These are phyloP conservation scores for Haplosporangium gracile DNA, from an alignment of 192 early-diverging fungal genomes.

Conservation along the genomic window DNA sequence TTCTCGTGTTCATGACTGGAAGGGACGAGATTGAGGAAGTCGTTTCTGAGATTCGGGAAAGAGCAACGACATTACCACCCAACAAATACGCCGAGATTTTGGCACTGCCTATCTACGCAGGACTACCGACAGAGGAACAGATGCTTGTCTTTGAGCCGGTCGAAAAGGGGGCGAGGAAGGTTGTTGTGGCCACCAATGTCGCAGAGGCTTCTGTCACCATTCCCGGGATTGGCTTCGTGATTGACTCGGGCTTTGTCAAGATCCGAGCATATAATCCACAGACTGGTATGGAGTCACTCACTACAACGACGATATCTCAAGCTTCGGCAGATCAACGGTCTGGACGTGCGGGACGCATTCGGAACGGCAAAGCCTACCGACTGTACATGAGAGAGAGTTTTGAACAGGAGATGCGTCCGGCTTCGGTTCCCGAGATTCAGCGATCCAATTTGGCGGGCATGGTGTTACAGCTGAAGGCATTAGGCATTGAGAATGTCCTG, in stretches of 20 bases:
- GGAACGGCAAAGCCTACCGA: conserved; percentile 90
- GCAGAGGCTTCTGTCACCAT: conserved; percentile 89
- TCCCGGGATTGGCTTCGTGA: conserved; percentile 80
- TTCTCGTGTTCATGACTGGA: conserved; percentile 81
- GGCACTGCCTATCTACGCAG: conserved; percentile 79
- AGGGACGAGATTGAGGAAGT: conserved; percentile 81
- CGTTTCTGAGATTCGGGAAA: conserved; percentile 70
- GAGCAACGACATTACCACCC: conserved; percentile 61
- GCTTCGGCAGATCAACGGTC: conserved; percentile 95
- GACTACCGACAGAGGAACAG: conserved; percentile 76
- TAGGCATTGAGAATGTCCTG: conserved; percentile 86
- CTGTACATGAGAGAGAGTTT: conserved; percentile 92
- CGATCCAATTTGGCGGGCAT: conserved; percentile 76
- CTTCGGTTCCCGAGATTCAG: conserved; percentile 97
- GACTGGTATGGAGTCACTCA: conserved; percentile 91
- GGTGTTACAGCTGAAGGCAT: conserved; percentile 81
- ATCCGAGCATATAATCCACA: conserved; percentile 90
- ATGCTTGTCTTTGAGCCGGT: conserved; percentile 72
- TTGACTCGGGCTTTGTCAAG: conserved; percentile 88
- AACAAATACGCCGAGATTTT: conserved; percentile 56
- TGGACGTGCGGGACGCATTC: conserved; percentile 94
- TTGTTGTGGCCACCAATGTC: conserved; percentile 91
- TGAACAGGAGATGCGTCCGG: conserved; percentile 79
- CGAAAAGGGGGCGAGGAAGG: conserved; percentile 74
- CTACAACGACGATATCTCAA: conserved; percentile 91